These are phyloP conservation scores for Chaetomium tenue DNA, from an alignment of 495 filamentous ascomycete species.

Conservation along the genomic window DNA sequence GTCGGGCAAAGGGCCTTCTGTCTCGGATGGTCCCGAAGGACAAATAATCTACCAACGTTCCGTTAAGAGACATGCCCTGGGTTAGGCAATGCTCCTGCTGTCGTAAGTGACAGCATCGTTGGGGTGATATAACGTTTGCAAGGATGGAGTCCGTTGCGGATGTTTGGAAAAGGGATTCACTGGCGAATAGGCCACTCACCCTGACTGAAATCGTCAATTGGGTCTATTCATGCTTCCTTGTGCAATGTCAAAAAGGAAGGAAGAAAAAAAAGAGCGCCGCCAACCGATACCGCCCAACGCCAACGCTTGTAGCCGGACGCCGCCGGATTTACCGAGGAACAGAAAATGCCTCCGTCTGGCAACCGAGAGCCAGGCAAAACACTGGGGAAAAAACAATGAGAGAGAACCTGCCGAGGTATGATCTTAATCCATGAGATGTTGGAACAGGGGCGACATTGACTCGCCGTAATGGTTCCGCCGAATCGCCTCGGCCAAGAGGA, in stretches of 20 bases:
- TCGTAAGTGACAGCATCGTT: slow-evolving; percentile 52
- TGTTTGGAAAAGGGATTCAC: background rate
- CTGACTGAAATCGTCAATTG: slow-evolving; percentile 32
- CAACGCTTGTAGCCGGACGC: slow-evolving; percentile 31
- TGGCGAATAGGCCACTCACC: slow-evolving; percentile 15
- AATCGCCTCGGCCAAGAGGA: slow-evolving; percentile 86
- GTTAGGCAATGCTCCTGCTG: slow-evolving; percentile 50
- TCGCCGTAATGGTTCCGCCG: slow-evolving; percentile 90
- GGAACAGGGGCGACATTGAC: slow-evolving; percentile 83
- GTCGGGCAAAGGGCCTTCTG: slow-evolving; percentile 65
- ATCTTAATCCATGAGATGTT: slow-evolving; percentile 60
- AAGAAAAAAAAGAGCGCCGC: slow-evolving; percentile 23
- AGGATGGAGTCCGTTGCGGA: background rate
- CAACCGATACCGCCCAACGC: slow-evolving; percentile 30
- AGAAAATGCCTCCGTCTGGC: slow-evolving; percentile 12
- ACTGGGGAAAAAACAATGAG: slow-evolving; percentile 6
- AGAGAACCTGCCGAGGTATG: slow-evolving; percentile 20
- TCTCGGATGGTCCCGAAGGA: slow-evolving; percentile 48
- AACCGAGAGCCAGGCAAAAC: slow-evolving; percentile 12
- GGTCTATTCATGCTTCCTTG: slow-evolving; percentile 30
- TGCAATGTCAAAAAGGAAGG: slow-evolving; percentile 24
- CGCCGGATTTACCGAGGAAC: slow-evolving; percentile 20
- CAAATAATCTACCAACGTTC: slow-evolving; percentile 59
- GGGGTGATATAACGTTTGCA: slow-evolving; percentile 25
- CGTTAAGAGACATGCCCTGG: slow-evolving; percentile 54